Evolutionary conservation across 2,329 filamentous ascomycete genomes (phyloP), one percentile per base, ranked within the genome.

Genomic region (Coleophoma crateriformis): DNA sequence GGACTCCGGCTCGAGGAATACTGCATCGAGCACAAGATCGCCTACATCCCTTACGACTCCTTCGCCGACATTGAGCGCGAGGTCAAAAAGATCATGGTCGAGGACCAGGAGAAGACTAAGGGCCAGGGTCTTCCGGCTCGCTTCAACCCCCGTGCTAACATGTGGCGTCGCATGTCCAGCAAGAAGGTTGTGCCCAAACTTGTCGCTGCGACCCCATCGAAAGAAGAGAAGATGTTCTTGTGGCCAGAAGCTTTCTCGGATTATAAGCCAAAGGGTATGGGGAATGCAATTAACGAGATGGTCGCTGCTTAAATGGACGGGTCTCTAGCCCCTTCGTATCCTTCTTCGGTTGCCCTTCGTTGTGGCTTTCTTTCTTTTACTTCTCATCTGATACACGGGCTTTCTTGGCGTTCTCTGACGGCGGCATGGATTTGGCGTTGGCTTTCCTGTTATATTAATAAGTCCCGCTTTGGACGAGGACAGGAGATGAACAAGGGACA

Each of bases 81-180:
- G 64, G 72, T 86, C 49, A 69, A 75, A 63, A 71, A 67, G 49
- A 79, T 87, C 57, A 75, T 73, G 40, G 70, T 72, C 51, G 75
- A 84, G 60, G 82, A 87, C 60, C 73, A 81, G 55, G 67, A 74
- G 61, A 76, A 78, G 71, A 87, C 82, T 0, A 71, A 75, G 45
- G 82, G 82, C 45, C 65, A 71, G 50, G 83, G 83, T 37, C 68
- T 78, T 52, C 82, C 82, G 0, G 73, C 69, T 8, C 71, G 75
- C 56, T 87, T 84, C 70, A 87, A 87, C 67, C 83, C 83, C 7
- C 73, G 82, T 40, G 84, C 82, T 27, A 85, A 86, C 64, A 72
- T 86, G 69, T 86, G 84, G 84, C 71, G 84, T 47, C 72, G 81
- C 27, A 75, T 80, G 40, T 80, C 76, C 33, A 83, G 78, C 68